Evolutionary conservation across 1,139 yeast species (phyloP).

Genomic region (Yamadazyma triangularis): DNA sequence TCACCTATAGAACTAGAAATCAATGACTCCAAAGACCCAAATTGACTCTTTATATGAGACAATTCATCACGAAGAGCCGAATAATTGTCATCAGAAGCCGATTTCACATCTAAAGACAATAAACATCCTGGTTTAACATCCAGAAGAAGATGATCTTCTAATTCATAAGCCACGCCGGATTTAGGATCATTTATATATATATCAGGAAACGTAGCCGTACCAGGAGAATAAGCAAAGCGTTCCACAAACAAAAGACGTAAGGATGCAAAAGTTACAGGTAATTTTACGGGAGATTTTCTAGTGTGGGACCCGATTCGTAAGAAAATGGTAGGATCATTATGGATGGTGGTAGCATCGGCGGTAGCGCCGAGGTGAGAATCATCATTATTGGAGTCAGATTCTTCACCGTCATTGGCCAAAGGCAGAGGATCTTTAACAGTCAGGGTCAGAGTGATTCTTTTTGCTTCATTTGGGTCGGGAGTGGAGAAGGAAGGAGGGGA

Average conservation of each 20-base stretch:
- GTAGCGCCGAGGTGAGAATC: too few species aligned
- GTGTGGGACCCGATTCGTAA: constrained; percentile 56
- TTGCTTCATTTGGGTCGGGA: constrained; percentile 13
- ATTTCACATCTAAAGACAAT: constrained; percentile 43
- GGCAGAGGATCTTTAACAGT: constrained; percentile 7
- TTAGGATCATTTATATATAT: constrained; percentile 66
- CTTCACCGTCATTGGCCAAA: constrained; percentile 6
- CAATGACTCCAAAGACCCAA: constrained; percentile 6
- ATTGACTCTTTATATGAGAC: constrained; percentile 4
- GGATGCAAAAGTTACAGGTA: constrained; percentile 57
- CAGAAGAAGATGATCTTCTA: constrained; percentile 61
- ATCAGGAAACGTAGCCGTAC: constrained; percentile 69
- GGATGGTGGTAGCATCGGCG: background rate
- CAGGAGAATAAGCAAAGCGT: constrained; percentile 80
- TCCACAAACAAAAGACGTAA: constrained; percentile 76
- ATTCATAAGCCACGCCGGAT: constrained; percentile 64
- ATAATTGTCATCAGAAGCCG: too few species aligned
- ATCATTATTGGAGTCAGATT: constrained; percentile 1
- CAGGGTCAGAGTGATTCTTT: constrained; percentile 7
- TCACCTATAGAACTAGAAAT: constrained; percentile 7
- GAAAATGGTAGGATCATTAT: constrained; percentile 29
- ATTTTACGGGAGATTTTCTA: constrained; percentile 52
- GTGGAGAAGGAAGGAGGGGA: constrained; percentile 29
- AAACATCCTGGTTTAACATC: constrained; percentile 62
- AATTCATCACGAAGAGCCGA: too few species aligned